Percentiles rank a stretch among this genome's conserved stretches.
phyloP scores from a whole-genome alignment of 129 eudicot species.

The Ambrosia trifida region DNA sequence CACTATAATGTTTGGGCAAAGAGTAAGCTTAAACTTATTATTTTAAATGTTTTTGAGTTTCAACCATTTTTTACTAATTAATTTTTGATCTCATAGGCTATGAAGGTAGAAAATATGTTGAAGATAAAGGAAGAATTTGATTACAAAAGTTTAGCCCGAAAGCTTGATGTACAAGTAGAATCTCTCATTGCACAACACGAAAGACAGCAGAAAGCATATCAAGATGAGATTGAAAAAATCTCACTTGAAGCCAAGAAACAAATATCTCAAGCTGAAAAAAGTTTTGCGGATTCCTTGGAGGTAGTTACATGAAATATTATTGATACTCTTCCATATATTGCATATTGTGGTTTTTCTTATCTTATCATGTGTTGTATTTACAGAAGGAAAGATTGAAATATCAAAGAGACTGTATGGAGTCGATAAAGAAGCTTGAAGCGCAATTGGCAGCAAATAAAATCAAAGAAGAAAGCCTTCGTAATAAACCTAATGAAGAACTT shows the following conservation, averaged over 20 bases:
- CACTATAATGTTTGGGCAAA: slow-evolving; percentile 93
- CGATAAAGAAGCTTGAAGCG: slow-evolving; percentile 64
- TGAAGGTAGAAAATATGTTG: slow-evolving; percentile 97
- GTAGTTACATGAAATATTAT: slow-evolving; percentile 35
- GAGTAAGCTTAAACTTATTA: slow-evolving; percentile 42
- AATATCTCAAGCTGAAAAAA: slow-evolving; percentile 64
- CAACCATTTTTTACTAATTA: neutral
- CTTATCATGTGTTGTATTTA: neutral
- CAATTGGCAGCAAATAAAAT: slow-evolving; percentile 50
- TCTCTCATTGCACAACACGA: slow-evolving; percentile 84
- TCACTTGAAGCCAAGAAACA: slow-evolving; percentile 66
- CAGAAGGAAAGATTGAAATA: slow-evolving; percentile 71
- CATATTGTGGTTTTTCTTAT: neutral
- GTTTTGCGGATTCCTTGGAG: slow-evolving; percentile 70
- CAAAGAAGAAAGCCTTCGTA: slow-evolving; percentile 38
- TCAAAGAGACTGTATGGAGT: slow-evolving; percentile 62
- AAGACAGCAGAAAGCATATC: slow-evolving; percentile 73
- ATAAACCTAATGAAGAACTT: slow-evolving; percentile 49
- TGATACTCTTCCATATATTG: neutral
- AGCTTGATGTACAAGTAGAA: slow-evolving; percentile 86
- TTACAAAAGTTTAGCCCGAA: slow-evolving; percentile 93
- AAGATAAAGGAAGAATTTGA: slow-evolving; percentile 95
- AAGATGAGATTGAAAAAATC: slow-evolving; percentile 64
- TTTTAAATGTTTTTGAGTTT: neutral
- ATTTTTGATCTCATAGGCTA: slow-evolving; percentile 53